These are phyloP conservation scores for Castanopsis chinensis DNA, from an alignment of 306 rosid genomes.

Conservation along the genomic window DNA sequence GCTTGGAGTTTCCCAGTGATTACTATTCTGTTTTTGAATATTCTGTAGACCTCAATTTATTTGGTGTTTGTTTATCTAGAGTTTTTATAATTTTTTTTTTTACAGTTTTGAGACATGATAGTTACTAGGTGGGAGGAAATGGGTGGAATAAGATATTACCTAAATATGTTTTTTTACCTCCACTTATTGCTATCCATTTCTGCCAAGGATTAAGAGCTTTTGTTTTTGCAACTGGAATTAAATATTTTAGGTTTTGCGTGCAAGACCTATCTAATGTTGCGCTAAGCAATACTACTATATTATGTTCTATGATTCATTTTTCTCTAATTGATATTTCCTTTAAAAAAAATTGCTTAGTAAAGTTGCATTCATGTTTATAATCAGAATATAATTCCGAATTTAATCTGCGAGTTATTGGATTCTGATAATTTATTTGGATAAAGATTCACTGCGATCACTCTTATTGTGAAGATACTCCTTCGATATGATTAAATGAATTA, in stretches of 20 bases:
- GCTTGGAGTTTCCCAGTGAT: constrained; percentile 76
- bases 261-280: no score
- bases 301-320: neutral
- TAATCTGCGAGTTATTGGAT: no score
- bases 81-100: constrained; percentile 15
- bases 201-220: neutral
- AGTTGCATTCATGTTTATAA: no score
- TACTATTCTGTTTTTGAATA: neutral
- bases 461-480: no score
- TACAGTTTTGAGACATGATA: constrained; percentile 27
- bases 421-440: no score
- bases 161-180: neutral
- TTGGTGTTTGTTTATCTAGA: constrained; percentile 18
- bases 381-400: no score
- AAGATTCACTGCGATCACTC: no score
- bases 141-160: constrained; percentile 12
- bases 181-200: neutral
- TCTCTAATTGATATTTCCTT: neutral
- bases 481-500: no score
- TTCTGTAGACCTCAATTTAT: constrained; percentile 23
- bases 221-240: constrained; percentile 1
- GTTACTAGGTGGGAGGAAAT: constrained; percentile 17
- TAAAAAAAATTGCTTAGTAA: no score
- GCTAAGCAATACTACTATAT: neutral
- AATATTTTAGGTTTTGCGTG: constrained; percentile 10